Evolutionary conservation across 805 yeast species (phyloP), one percentile per base, ranked within the genome.

Genomic region (Yarrowia sp.): DNA sequence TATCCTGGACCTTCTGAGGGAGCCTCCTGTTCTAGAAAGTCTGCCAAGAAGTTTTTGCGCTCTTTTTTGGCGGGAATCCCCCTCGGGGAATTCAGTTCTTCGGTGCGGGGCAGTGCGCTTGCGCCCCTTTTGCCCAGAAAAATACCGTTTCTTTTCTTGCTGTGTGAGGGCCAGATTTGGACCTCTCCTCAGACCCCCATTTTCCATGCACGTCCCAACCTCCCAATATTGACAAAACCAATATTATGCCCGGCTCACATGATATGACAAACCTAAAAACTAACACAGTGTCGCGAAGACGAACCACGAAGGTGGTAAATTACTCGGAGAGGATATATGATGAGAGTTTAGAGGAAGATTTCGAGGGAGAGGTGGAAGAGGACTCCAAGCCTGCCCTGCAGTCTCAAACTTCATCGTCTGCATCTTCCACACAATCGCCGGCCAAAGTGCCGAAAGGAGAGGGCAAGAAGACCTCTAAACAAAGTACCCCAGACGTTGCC

Each of bases 251-350:
- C 3, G 35, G 41, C 28, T 33, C 41, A 51, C 56, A 33, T 49
- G 56, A 49, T 28, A 22, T 48, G 26, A 46, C 24, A 32, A 48
- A 48, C 58, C 32, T 22, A 12, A 48, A n/a, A 30, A 32, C 63
- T 58, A 58, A 58, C 63, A 9, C 41, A 58, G 51, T 41, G 63
- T 58, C 63, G 63, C 36, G 51, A 43, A 40, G 63, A 58, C 40
- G 51, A 30, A 41, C 63, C 41, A 30, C 63, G 7, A 58, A 43
- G 41, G 63, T 58, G 51, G 63, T 58, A 4, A 58, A 58, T n/a
- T 58, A 58, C 41, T 41, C 63, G 51, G 63, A 58, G 19, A 58
- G 41, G 16, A 19, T 32, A 17, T 58, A 58, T 36, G 51, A 58
- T 38, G 61, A 54, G 24, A 38, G 46, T 54, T 35, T 54, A 54